These are phyloP conservation scores for Daedalea quercina DNA, from an alignment of 768 basidiomycete genomes.

Conservation along the genomic window DNA sequence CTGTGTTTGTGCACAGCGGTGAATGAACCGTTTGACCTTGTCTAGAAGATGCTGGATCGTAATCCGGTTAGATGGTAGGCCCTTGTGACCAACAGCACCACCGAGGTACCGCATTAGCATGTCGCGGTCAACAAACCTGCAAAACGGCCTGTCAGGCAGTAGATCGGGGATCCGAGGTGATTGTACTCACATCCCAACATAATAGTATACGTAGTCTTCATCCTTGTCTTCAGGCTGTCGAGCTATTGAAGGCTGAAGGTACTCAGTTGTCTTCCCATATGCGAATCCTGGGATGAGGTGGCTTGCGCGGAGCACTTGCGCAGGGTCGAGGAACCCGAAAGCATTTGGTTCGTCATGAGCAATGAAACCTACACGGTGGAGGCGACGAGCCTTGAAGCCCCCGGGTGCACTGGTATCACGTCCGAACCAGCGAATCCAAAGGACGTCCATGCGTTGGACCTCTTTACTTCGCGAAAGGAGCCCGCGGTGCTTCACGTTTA, in stretches of 20 bases:
- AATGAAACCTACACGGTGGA: conserved; percentile 36
- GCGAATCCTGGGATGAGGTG: conserved; percentile 39
- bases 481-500: conserved; percentile 12
- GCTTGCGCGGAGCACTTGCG: conserved; percentile 27
- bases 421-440: conserved; percentile 36
- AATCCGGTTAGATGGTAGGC: no score
- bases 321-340: conserved; percentile 43
- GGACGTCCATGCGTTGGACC: conserved; percentile 22
- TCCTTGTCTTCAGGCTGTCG: conserved; percentile 3
- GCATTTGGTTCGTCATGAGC: conserved; percentile 18
- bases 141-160: conserved; percentile 8
- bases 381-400: conserved; percentile 20
- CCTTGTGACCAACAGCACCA: conserved; percentile 18
- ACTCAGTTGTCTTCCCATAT: conserved; percentile 14
- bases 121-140: conserved; percentile 24
- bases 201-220: conserved; percentile 15
- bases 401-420: conserved; percentile 16
- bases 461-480: background rate
- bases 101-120: conserved; percentile 20
- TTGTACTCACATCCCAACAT: conserved; percentile 20
- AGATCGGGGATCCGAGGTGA: background rate
- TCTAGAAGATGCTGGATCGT: no score
- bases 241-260: conserved; percentile 10
- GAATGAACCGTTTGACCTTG: no score
- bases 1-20: no score